phyloP scores from a whole-genome alignment of 2,329 filamentous ascomycete genomes.

The Dothideomycetes sp. region DNA sequence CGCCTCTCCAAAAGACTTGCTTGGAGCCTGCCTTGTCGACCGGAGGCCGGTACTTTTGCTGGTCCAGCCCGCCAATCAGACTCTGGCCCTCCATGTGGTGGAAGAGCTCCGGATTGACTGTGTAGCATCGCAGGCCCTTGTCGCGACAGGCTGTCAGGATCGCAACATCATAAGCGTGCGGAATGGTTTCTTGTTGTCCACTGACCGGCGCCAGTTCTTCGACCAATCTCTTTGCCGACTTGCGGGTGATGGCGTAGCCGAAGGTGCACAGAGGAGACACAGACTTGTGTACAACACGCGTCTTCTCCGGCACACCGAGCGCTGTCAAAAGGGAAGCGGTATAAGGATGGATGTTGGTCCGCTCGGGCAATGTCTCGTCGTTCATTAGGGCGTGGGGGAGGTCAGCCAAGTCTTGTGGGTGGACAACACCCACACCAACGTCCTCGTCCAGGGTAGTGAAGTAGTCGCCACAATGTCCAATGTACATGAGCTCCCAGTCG shows the following conservation, averaged over 20 bases:
- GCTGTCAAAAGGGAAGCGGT: slow-evolving; percentile 25
- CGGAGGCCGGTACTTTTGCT: slow-evolving; percentile 3
- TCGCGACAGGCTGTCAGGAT: slow-evolving; percentile 28
- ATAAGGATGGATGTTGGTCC: slow-evolving; percentile 24
- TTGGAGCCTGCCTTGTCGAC: slow-evolving; percentile 5
- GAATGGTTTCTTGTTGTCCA: slow-evolving; percentile 17
- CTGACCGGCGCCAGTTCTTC: slow-evolving; percentile 23
- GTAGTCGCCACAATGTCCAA: slow-evolving; percentile 32
- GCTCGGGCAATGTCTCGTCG: slow-evolving; percentile 27
- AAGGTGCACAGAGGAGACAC: slow-evolving; percentile 35
- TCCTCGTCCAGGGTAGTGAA: slow-evolving; percentile 12
- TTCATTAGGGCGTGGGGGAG: slow-evolving; percentile 21
- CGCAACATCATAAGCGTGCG: slow-evolving; percentile 28
- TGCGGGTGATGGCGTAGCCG: slow-evolving; percentile 31
- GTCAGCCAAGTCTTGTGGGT: slow-evolving; percentile 15
- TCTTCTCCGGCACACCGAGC: slow-evolving; percentile 25
- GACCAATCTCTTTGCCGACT: slow-evolving; percentile 22
- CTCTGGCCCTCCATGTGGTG: slow-evolving; percentile 25
- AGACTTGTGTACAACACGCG: slow-evolving; percentile 29
- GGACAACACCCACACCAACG: slow-evolving; percentile 10
- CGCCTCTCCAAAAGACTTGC: slow-evolving; percentile 4
- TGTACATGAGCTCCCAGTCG: slow-evolving; percentile 28
- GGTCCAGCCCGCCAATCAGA: slow-evolving; percentile 22
- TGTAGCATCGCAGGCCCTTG: slow-evolving; percentile 23
- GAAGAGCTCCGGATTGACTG: slow-evolving; percentile 28